These are phyloP conservation scores for Silybum marianum DNA, from an alignment of 129 eudicot species.

Conservation along the genomic window DNA sequence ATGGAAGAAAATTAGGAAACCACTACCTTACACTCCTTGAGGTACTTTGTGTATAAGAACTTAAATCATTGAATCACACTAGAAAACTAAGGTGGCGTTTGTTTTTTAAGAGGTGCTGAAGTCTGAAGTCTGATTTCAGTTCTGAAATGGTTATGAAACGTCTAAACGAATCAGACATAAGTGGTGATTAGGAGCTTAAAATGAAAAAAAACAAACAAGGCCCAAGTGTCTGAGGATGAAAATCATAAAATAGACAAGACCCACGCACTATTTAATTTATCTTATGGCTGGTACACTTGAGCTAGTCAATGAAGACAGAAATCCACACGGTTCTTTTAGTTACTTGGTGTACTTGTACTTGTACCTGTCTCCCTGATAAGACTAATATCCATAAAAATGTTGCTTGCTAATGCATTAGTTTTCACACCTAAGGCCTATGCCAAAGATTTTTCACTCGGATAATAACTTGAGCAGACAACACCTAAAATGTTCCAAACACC, in stretches of 20 bases:
- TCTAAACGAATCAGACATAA: too few species aligned
- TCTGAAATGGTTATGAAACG: too few species aligned
- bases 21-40: neutral
- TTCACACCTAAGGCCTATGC: neutral
- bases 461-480: neutral
- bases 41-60: neutral
- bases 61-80: neutral
- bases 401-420: constrained; percentile 8
- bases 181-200: too few species aligned
- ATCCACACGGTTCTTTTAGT: neutral
- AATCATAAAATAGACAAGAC: neutral
- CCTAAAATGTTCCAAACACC: neutral
- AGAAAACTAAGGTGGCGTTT: neutral
- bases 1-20: neutral
- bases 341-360: neutral
- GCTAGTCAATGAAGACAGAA: neutral
- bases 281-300: constrained; percentile 6
- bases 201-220: too few species aligned
- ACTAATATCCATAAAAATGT: neutral
- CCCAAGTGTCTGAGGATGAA: constrained; percentile 4
- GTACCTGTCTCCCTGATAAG: neutral
- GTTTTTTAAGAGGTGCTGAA: too few species aligned
- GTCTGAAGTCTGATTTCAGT: too few species aligned
- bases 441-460: neutral
- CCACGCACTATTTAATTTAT: neutral